A percentile compares a stretch with the other conserved stretches of the same genome.
Conservation (phyloP, 495 filamentous ascomycete species). For the Elaphomyces granulatus region DNA sequence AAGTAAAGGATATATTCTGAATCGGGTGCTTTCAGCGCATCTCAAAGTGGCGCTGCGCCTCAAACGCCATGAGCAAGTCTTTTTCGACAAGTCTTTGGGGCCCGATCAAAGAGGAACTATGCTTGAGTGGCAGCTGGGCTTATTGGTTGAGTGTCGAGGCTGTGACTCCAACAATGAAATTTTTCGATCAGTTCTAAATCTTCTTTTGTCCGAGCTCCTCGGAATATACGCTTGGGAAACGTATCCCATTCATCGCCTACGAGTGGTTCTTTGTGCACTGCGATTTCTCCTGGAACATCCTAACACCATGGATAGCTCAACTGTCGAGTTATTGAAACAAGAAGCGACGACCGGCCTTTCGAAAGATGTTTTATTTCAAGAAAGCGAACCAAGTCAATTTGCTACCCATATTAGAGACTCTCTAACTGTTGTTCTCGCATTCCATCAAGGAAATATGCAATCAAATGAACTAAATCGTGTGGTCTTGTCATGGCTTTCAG, state of each 20-base stretch:
- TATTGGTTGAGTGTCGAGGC: conserved; percentile 22
- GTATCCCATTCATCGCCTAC: conserved; percentile 33
- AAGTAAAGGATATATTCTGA: conserved; percentile 29
- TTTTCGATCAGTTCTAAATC: conserved; percentile 19
- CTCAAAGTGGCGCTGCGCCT: conserved; percentile 29
- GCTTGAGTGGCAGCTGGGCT: conserved; percentile 41
- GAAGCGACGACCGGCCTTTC: conserved; percentile 24
- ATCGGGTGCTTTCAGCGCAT: conserved; percentile 32
- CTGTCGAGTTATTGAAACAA: conserved; percentile 18
- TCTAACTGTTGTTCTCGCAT: conserved; percentile 34
- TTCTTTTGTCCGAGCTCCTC: conserved; percentile 24
- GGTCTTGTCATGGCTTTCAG: conserved; percentile 26
- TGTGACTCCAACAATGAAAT: conserved; percentile 17
- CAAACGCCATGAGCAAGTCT: conserved; percentile 16
- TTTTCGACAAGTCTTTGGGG: conserved; percentile 28
- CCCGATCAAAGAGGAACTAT: conserved; percentile 29
- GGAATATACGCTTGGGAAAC: conserved; percentile 22
- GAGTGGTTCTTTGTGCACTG: conserved; percentile 29
- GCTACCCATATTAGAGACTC: conserved; percentile 44
- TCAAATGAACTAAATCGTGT: conserved; percentile 31
- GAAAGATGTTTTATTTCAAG: conserved; percentile 27
- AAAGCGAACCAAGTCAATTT: conserved; percentile 39
- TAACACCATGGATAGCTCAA: conserved; percentile 14
- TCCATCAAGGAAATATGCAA: conserved; percentile 38
- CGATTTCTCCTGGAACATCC: conserved; percentile 28